phyloP scores from a whole-genome alignment of 257 asterid species.

The Parsonsia alboflavescens region DNA sequence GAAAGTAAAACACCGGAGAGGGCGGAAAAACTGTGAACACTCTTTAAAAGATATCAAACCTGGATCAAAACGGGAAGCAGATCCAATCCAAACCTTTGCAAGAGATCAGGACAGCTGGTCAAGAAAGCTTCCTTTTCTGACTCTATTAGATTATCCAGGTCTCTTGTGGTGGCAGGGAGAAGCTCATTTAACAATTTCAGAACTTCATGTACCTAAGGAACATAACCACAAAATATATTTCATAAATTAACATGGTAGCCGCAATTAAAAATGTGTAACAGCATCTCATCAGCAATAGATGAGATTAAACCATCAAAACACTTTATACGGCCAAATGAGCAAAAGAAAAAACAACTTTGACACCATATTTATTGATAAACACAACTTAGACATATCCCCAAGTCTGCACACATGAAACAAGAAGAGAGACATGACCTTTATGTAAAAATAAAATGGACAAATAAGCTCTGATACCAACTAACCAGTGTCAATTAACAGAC shows the following conservation, averaged over 20 bases:
- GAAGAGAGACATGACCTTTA: too few relatives aligned
- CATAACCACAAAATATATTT: background rate
- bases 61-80: conserved; percentile 74
- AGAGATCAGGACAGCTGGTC: conserved; percentile 60
- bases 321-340: background rate
- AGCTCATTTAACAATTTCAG: conserved; percentile 78
- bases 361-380: background rate
- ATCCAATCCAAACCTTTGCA: conserved; percentile 74
- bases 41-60: conserved; percentile 43
- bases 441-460: too few relatives aligned
- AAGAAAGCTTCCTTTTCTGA: conserved; percentile 66
- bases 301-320: background rate
- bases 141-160: conserved; percentile 39
- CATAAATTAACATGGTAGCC: background rate
- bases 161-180: conserved; percentile 56
- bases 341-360: too few relatives aligned
- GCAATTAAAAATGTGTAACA: background rate
- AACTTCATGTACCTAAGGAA: conserved; percentile 62
- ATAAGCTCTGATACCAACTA: too few relatives aligned
- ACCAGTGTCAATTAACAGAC: too few relatives aligned
- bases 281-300: background rate
- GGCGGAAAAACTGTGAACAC: background rate
- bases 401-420: too few relatives aligned
- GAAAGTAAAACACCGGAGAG: conserved; percentile 18
- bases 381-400: background rate